A percentile compares a stretch with the other conserved stretches of the same genome.
These are phyloP conservation scores for Penicillium glabrum DNA, from an alignment of 2,329 filamentous ascomycete genomes.

Conservation along the genomic window DNA sequence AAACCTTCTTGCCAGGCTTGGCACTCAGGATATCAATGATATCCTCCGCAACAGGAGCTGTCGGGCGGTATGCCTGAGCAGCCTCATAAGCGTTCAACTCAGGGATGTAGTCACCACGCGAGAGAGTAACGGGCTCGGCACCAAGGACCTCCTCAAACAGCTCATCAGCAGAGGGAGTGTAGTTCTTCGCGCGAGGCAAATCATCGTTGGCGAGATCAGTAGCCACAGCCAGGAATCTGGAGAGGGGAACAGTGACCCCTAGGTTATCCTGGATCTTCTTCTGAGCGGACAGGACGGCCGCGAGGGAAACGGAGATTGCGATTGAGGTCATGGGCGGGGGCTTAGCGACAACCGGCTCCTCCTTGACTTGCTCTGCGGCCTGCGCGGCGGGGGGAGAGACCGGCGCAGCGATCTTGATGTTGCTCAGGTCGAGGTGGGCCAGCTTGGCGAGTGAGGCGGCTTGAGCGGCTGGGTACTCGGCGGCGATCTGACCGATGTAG, in stretches of 20 bases:
- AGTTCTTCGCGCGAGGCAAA: constrained; percentile 66
- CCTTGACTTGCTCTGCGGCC: constrained; percentile 33
- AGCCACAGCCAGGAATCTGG: constrained; percentile 82
- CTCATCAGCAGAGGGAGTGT: constrained; percentile 71
- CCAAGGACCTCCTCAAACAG: constrained; percentile 89
- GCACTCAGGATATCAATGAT: constrained; percentile 78
- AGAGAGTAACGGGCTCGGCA: constrained; percentile 41
- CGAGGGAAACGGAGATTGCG: constrained; percentile 74
- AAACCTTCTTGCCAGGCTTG: constrained; percentile 37
- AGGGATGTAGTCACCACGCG: constrained; percentile 67
- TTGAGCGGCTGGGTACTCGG: constrained; percentile 68
- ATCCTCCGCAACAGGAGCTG: constrained; percentile 59
- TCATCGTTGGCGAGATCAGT: constrained; percentile 84
- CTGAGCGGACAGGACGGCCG: constrained; percentile 76
- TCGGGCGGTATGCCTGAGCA: constrained; percentile 30
- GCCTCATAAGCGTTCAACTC: constrained; percentile 61
- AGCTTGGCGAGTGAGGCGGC: constrained; percentile 73
- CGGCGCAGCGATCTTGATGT: constrained; percentile 76
- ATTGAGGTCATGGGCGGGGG: constrained; percentile 46
- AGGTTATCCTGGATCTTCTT: constrained; percentile 74
- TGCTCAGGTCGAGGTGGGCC: constrained; percentile 85
- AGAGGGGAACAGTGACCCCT: constrained; percentile 77
- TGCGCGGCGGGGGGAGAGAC: constrained; percentile 30
- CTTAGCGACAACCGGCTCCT: constrained; percentile 24
- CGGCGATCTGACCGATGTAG: constrained; percentile 75